Evolutionary conservation across 768 basidiomycete species (phyloP).

Genomic region (Collybia mongolica): DNA sequence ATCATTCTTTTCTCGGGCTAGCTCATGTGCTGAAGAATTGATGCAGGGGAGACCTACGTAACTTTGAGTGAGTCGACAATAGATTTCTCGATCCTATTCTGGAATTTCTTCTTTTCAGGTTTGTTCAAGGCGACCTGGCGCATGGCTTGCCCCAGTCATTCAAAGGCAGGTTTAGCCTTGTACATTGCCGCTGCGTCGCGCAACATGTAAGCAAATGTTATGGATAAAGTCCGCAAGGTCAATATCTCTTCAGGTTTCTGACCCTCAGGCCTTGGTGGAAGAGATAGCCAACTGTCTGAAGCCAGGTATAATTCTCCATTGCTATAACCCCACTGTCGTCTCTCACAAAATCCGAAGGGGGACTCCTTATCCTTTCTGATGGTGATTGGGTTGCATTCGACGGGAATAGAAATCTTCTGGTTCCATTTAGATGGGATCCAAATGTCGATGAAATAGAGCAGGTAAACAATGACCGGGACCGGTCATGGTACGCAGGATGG

Average conservation of each 20-base stretch:
- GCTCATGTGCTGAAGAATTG: not conserved
- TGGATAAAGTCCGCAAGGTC: not conserved
- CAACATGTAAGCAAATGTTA: constrained; percentile 17
- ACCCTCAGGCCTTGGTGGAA: constrained; percentile 13
- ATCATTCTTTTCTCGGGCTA: not conserved
- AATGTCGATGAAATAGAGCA: constrained; percentile 4
- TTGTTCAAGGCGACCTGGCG: constrained; percentile 19
- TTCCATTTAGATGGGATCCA: constrained; percentile 12
- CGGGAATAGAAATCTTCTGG: constrained; percentile 13
- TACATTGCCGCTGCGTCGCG: constrained; percentile 25
- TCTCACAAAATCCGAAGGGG: constrained; percentile 11
- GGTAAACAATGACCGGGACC: constrained; percentile 6
- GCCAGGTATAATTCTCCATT: constrained; percentile 13
- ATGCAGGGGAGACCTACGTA: constrained; percentile 8
- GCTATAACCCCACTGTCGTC: not conserved
- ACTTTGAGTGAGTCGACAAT: constrained; percentile 6
- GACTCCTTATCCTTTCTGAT: constrained; percentile 19
- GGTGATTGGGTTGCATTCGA: constrained; percentile 18
- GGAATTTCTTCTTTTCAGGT: constrained; percentile 12
- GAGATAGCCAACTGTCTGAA: constrained; percentile 15
- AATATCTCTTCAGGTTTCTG: constrained; percentile 9
- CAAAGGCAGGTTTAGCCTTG: constrained; percentile 17
- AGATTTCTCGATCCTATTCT: not conserved
- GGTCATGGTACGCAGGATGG: constrained; percentile 22
- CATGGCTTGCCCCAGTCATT: constrained; percentile 16